Evolutionary conservation across 2,329 filamentous ascomycete genomes (phyloP), one percentile per base, ranked within the genome.

Genomic region (Fusarium pseudograminearum): DNA sequence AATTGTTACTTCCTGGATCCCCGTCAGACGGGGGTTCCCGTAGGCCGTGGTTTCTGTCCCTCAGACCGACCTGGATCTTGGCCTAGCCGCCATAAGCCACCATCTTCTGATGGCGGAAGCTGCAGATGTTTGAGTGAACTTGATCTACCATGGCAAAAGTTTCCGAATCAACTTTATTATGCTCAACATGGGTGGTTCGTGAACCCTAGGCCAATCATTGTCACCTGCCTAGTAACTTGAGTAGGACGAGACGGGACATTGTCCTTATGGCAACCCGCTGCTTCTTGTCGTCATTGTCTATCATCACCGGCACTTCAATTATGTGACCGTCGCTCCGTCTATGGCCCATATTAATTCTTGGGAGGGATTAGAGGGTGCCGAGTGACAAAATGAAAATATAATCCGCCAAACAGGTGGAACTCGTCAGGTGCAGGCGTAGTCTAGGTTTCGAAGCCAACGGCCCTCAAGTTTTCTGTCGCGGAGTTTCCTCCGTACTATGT

Each of bases 271-370:
- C 42, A 34, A 57, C 41, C 46, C 31, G 36, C 60, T 52, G 33
- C 44, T 51, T 30, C 57, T 52, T 48, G 22, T 63, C 67, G 67
- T 67, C 67, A 70, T 70, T 51, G 31, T 54, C 63, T 54, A 55
- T 65, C 67, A 69, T 69, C 50, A 31, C 36, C 61, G 65, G 63
- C 58, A 54, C 51, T 68, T 68, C 47, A 52, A 31, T 40, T 28
- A 28, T 40, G 22, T 52, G 54, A 38, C 47, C 47, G 30, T 65
- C 42, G 48, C 60, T 55, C 44, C 50, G 46, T 58, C 53, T 33
- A 34, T 54, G 28, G 41, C 24, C 61, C 41, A 70, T 33, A 30
- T 33, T 58, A 34, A 55, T 44, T 54, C 40, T 57, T 26, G 24
- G 40, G 52, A 45, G 40, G 40, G 53, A 40, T 55, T 44, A 57